phyloP scores from a whole-genome alignment of 2,329 filamentous ascomycete genomes.

The Fusarium floridanum region DNA sequence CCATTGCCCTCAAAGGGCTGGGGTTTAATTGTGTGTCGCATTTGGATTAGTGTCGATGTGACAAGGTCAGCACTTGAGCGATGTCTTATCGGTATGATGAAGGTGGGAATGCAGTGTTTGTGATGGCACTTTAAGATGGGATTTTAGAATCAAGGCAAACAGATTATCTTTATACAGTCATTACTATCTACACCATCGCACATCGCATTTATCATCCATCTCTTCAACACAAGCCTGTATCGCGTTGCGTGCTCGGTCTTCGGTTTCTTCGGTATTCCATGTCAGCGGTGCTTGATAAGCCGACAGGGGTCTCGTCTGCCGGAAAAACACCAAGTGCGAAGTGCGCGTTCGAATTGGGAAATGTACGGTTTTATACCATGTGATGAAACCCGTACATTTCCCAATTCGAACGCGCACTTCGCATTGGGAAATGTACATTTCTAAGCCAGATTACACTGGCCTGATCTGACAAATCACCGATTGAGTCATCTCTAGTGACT shows the following conservation, averaged over 20 bases:
- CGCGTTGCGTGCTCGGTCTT: conserved; percentile 30
- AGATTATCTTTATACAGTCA: not conserved
- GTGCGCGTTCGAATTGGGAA: not conserved
- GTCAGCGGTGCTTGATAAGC: conserved; percentile 30
- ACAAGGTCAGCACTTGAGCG: not conserved
- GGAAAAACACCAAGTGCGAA: not conserved
- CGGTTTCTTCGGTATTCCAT: not conserved
- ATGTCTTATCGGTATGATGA: not conserved
- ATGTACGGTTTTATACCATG: too few relatives aligned
- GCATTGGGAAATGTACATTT: conserved; percentile 10
- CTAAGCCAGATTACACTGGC: conserved; percentile 20
- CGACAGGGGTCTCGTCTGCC: not conserved
- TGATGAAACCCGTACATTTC: too few relatives aligned
- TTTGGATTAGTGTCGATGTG: conserved; percentile 1
- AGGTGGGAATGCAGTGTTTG: not conserved
- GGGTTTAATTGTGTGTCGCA: conserved; percentile 27
- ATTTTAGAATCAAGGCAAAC: not conserved
- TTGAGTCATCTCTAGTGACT: not conserved
- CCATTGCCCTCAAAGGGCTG: conserved; percentile 12
- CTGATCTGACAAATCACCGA: not conserved
- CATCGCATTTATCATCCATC: not conserved
- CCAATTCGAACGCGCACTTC: too few relatives aligned
- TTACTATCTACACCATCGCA: not conserved
- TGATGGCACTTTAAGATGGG: not conserved
- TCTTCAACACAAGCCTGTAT: not conserved